phyloP scores from a whole-genome alignment of 306 rosid genomes.

The Abrus pulchellus region DNA sequence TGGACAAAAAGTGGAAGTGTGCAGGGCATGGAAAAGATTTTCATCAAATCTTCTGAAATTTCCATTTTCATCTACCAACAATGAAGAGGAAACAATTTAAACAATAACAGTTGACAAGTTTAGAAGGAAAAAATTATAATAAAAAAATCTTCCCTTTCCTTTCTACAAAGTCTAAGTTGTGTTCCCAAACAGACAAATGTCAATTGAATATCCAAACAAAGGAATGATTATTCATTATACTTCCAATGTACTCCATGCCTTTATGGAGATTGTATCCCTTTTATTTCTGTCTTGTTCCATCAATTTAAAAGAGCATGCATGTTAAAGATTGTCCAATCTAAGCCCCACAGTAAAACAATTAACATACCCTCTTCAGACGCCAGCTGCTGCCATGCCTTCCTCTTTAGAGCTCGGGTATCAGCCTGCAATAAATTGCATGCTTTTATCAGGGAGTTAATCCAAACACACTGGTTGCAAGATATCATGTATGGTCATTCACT shows the following conservation, averaged over 20 bases:
- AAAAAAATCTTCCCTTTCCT: background rate
- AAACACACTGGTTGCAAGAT: slow-evolving; percentile 15
- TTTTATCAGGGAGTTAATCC: slow-evolving; percentile 36
- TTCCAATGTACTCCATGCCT: slow-evolving; percentile 21
- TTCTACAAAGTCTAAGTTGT: background rate
- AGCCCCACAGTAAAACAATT: slow-evolving; percentile 35
- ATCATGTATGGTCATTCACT: background rate
- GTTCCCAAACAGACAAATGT: slow-evolving; percentile 13
- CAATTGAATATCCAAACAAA: slow-evolving; percentile 36
- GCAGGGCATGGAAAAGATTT: background rate
- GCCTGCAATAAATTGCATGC: slow-evolving; percentile 71
- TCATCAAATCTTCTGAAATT: slow-evolving; percentile 7
- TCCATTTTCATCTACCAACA: slow-evolving; percentile 32
- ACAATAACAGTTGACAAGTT: slow-evolving; percentile 20
- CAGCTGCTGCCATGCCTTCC: slow-evolving; percentile 89
- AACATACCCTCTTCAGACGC: slow-evolving; percentile 85
- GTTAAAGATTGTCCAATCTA: slow-evolving; percentile 29
- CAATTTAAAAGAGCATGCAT: slow-evolving; percentile 25
- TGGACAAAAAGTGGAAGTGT: background rate
- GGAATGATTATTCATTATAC: background rate
- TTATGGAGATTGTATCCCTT: slow-evolving; percentile 13
- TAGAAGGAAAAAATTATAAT: slow-evolving; percentile 15
- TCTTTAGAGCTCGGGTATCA: slow-evolving; percentile 81
- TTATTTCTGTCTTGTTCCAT: slow-evolving; percentile 29
- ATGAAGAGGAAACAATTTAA: slow-evolving; percentile 32